Conservation (phyloP, 768 basidiomycete genomes). For the Tulasnella sp. region DNA sequence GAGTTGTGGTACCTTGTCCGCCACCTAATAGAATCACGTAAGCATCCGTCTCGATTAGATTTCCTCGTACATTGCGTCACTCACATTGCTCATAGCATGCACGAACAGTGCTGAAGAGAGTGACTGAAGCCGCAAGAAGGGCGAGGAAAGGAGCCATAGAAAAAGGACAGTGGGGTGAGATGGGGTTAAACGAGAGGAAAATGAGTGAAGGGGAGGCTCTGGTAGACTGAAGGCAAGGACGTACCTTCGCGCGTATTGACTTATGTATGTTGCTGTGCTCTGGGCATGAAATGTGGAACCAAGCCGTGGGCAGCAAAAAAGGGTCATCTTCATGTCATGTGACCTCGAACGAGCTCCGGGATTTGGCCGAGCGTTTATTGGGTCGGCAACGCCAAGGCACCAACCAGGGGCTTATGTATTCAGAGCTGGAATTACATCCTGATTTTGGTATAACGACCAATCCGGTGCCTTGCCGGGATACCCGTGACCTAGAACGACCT, state of each 20-base stretch:
- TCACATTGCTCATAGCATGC: constrained; percentile 29
- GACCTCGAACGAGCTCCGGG: neutral
- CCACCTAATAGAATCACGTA: constrained; percentile 35
- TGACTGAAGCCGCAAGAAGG: constrained; percentile 10
- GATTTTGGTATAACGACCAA: neutral
- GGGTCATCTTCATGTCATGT: neutral
- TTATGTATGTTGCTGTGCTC: neutral
- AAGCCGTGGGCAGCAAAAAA: constrained; percentile 2
- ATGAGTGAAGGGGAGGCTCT: neutral
- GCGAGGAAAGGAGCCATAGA: neutral
- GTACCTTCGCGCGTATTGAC: neutral
- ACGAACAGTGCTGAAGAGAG: constrained; percentile 4
- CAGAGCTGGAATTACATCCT: neutral
- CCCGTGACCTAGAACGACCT: neutral
- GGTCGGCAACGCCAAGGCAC: neutral
- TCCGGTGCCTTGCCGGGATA: neutral
- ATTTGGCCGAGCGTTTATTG: constrained; percentile 14
- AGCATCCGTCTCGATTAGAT: neutral
- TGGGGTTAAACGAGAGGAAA: neutral
- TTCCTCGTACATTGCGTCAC: neutral
- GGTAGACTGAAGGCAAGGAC: neutral
- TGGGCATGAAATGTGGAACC: neutral
- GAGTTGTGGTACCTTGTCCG: constrained; percentile 42
- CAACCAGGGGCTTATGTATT: neutral
- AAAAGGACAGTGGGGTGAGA: neutral